Conservation (phyloP, 176 grass and related monocot species). For the Bonia amplexicaulis region DNA sequence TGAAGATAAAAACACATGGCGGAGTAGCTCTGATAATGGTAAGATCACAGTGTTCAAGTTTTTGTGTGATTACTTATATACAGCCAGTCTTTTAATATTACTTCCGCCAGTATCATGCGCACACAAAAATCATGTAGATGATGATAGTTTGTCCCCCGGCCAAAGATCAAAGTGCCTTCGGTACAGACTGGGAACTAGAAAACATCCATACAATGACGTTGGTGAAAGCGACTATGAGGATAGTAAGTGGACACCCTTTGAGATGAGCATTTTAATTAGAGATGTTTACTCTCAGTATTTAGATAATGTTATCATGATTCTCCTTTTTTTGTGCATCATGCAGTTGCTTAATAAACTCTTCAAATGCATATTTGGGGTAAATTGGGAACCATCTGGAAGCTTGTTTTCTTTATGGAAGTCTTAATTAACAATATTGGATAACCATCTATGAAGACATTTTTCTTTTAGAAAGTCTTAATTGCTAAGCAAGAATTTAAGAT, state of each 20-base stretch:
- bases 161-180: slow-evolving; percentile 35
- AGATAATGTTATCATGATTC: background rate
- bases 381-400: background rate
- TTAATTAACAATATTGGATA: background rate
- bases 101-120: background rate
- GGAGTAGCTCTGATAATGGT: slow-evolving; percentile 20
- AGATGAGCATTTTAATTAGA: background rate
- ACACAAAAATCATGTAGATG: slow-evolving; percentile 23
- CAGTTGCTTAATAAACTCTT: background rate
- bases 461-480: background rate
- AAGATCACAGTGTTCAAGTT: background rate
- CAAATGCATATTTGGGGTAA: background rate
- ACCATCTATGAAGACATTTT: background rate
- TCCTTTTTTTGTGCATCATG: background rate
- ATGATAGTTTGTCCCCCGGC: background rate
- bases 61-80: background rate
- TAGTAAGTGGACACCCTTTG: slow-evolving; percentile 26
- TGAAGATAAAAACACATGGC: slow-evolving; percentile 1
- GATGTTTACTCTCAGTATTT: background rate
- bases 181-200: slow-evolving; percentile 18
- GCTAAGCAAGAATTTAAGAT: background rate
- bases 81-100: background rate
- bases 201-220: background rate
- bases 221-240: slow-evolving; percentile 10
- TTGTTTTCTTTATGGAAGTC: background rate